Percentiles rank a stretch among this genome's conserved stretches.
Evolutionary conservation across 306 rosid genomes (phyloP).

Genomic region (Castanopsis chinensis): DNA sequence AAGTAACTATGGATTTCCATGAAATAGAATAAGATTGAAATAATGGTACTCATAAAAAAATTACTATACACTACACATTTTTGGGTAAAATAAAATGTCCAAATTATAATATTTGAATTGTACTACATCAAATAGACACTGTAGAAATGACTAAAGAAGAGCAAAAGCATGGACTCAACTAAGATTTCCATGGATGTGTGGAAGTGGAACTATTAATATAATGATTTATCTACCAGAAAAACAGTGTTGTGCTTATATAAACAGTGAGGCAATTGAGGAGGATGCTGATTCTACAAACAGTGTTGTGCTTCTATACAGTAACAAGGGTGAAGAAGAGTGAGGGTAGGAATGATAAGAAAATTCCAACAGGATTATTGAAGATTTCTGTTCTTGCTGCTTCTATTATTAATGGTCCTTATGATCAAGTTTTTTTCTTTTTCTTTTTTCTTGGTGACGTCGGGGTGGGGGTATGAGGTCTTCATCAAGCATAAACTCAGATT

Average conservation of each 20-base stretch:
- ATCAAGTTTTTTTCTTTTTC: too few species aligned
- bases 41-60: too few species aligned
- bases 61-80: too few species aligned
- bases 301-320: conserved; percentile 35
- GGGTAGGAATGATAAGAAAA: conserved; percentile 27
- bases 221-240: conserved; percentile 27
- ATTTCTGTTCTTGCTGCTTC: too few species aligned
- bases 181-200: conserved; percentile 9
- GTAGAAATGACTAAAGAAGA: background rate
- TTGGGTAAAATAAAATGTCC: background rate
- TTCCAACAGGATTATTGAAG: background rate
- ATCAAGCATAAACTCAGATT: background rate
- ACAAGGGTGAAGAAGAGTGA: conserved; percentile 39
- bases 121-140: background rate
- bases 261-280: conserved; percentile 34
- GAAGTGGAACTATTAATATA: conserved; percentile 5
- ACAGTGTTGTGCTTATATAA: too few species aligned
- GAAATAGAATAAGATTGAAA: too few species aligned
- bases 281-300: conserved; percentile 43
- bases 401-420: too few species aligned
- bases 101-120: background rate
- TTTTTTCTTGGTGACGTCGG: too few species aligned
- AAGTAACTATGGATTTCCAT: too few species aligned
- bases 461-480: background rate
- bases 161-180: background rate